Conservation (phyloP, 2,329 filamentous ascomycete genomes). For the Colletotrichum sp. region DNA sequence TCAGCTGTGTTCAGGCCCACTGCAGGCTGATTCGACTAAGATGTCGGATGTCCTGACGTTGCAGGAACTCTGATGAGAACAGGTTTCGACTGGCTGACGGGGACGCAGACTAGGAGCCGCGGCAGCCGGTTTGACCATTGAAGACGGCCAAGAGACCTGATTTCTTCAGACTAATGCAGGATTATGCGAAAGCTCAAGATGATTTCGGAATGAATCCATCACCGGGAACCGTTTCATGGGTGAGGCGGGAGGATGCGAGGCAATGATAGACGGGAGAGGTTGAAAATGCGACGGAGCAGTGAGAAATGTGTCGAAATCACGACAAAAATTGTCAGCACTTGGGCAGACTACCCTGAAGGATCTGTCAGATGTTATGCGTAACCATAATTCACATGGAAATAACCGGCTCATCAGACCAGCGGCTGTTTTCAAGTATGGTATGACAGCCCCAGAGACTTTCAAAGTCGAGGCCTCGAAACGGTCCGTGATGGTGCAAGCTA, state of each 20-base stretch:
- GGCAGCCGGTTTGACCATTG: not conserved
- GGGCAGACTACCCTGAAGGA: not conserved
- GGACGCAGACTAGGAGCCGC: not conserved
- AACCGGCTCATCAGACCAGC: not conserved
- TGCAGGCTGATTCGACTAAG: not conserved
- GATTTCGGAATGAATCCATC: not conserved
- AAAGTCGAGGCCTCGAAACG: not conserved
- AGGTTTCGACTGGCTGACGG: slow-evolving; percentile 8
- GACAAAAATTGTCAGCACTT: not conserved
- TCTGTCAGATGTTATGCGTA: not conserved
- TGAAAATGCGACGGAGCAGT: not conserved
- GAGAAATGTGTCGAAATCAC: not conserved
- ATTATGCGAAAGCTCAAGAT: not conserved
- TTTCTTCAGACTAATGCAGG: not conserved
- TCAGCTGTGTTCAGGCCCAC: not conserved
- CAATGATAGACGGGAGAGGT: not conserved
- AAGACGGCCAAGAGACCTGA: not conserved
- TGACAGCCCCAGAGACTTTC: not conserved
- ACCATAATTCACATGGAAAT: not conserved
- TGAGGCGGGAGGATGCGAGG: not conserved
- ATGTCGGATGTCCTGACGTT: slow-evolving; percentile 4
- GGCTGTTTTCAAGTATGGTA: not conserved
- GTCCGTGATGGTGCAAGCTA: not conserved
- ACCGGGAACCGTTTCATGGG: not conserved
- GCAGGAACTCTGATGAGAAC: not conserved